phyloP scores from a whole-genome alignment of 2,329 filamentous ascomycete species.

The Peltaster fructicola region DNA sequence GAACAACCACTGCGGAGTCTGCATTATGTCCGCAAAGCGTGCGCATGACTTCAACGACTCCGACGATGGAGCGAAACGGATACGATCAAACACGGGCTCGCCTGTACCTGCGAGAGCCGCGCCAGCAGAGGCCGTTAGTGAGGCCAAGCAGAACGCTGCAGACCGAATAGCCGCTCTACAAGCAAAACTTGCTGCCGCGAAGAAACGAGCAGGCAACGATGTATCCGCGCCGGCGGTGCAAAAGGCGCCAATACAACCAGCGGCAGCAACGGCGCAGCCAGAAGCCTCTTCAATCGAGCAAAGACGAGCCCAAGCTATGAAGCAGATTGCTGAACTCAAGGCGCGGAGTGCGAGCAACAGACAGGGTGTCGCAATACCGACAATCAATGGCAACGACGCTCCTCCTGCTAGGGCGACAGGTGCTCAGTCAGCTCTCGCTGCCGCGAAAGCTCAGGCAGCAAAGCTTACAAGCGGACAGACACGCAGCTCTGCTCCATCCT shows the following conservation, averaged over 20 bases:
- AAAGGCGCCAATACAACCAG: conserved; percentile 7
- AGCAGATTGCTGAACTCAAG: conserved; percentile 19
- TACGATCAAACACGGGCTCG: conserved; percentile 21
- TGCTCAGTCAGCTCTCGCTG: conserved; percentile 1
- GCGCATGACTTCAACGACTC: conserved; percentile 2
- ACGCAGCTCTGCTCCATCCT: too few species aligned
- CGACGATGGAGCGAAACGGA: conserved; percentile 18
- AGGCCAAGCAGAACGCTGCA: conserved; percentile 16
- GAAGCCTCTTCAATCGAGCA: conserved; percentile 8
- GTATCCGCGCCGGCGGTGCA: conserved; percentile 5
- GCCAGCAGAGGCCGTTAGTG: conserved; percentile 11
- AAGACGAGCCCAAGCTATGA: conserved; percentile 14
- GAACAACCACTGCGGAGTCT: too few species aligned
- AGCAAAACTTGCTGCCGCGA: conserved; percentile 16
- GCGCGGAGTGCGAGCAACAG: conserved; percentile 15
- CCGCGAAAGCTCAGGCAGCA: conserved; percentile 4
- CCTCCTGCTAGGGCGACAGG: conserved; percentile 4
- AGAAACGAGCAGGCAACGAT: conserved; percentile 7
- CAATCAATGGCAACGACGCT: conserved; percentile 5
- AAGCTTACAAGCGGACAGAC: conserved; percentile 1
- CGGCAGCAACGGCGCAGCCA: conserved; percentile 4
- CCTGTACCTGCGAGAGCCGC: conserved; percentile 13
- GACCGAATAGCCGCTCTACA: conserved; percentile 20
- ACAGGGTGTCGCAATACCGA: conserved; percentile 5
- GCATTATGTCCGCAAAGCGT: conserved; percentile 5